Evolutionary conservation across 495 filamentous ascomycete genomes (phyloP).

Genomic region (Hyphodiscus hymeniophilus): DNA sequence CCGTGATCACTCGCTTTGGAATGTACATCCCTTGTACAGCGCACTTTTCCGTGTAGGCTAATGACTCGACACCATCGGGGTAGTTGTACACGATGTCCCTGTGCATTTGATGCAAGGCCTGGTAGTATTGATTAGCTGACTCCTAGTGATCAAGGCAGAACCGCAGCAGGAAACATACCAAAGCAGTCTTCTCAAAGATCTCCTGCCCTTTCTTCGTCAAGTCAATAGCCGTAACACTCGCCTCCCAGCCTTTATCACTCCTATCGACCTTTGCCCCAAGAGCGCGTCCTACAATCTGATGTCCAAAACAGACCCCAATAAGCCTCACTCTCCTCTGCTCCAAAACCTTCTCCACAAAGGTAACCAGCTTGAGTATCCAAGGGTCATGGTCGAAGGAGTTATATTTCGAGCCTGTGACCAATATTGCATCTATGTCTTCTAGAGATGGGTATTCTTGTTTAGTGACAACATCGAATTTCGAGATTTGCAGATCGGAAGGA

Average conservation of each 20-base stretch:
- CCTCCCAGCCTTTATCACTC: conserved; percentile 70
- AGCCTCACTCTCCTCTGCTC: conserved; percentile 46
- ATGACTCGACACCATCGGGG: conserved; percentile 50
- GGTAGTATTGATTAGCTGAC: not conserved
- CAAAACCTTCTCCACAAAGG: conserved; percentile 54
- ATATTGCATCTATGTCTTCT: conserved; percentile 68
- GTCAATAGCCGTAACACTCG: conserved; percentile 60
- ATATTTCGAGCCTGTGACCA: conserved; percentile 63
- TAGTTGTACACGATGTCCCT: conserved; percentile 63
- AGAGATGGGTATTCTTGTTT: conserved; percentile 55
- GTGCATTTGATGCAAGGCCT: conserved; percentile 90
- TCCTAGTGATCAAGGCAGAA: not conserved
- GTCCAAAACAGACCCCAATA: conserved; percentile 83
- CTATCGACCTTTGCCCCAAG: conserved; percentile 59
- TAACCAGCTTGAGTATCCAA: conserved; percentile 72
- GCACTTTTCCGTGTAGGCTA: conserved; percentile 62
- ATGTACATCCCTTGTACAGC: conserved; percentile 75
- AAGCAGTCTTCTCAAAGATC: conserved; percentile 58
- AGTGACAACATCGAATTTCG: conserved; percentile 60
- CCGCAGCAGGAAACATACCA: conserved; percentile 41
- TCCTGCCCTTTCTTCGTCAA: conserved; percentile 64
- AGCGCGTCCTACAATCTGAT: conserved; percentile 80
- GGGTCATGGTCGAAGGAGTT: conserved; percentile 13
- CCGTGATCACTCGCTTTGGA: conserved; percentile 56
- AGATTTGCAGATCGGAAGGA: conserved; percentile 44